These are phyloP conservation scores for Chrysosporium queenslandicum DNA, from an alignment of 2,329 filamentous ascomycete species.

Conservation along the genomic window DNA sequence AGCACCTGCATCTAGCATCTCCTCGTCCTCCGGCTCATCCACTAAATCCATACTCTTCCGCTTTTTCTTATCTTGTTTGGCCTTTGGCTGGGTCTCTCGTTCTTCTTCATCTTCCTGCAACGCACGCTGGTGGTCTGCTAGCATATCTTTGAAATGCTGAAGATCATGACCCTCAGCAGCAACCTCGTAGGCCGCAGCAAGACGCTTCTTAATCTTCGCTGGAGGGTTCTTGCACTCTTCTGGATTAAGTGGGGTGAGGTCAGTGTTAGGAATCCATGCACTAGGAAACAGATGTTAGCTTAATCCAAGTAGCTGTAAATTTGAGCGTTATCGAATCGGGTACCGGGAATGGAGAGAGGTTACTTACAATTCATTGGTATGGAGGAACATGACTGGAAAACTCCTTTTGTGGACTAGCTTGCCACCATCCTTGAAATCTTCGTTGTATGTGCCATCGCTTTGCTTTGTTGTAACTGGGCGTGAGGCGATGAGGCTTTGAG, in stretches of 20 bases:
- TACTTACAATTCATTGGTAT: slow-evolving; percentile 94
- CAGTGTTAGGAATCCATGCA: slow-evolving; percentile 81
- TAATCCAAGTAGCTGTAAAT: background rate
- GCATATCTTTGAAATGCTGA: slow-evolving; percentile 70
- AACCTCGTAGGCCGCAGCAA: slow-evolving; percentile 69
- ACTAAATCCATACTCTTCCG: slow-evolving; percentile 36
- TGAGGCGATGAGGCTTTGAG: slow-evolving; percentile 60
- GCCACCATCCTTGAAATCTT: slow-evolving; percentile 77
- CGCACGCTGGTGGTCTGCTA: slow-evolving; percentile 50
- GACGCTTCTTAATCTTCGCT: slow-evolving; percentile 64
- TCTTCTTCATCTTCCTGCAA: slow-evolving; percentile 50
- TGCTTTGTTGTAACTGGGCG: slow-evolving; percentile 77
- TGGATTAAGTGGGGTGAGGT: slow-evolving; percentile 65
- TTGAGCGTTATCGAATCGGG: background rate
- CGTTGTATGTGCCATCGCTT: slow-evolving; percentile 74
- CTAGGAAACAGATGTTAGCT: slow-evolving; percentile 41
- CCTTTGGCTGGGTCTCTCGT: slow-evolving; percentile 54
- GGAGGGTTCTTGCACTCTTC: slow-evolving; percentile 59
- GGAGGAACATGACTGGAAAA: slow-evolving; percentile 89
- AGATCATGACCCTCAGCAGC: slow-evolving; percentile 70
- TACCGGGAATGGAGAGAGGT: background rate
- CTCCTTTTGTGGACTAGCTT: slow-evolving; percentile 76
- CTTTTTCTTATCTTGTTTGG: slow-evolving; percentile 47
- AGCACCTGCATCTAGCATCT: slow-evolving; percentile 43
- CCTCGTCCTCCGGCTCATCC: slow-evolving; percentile 48